A percentile compares a stretch with the other conserved stretches of the same genome.
phyloP scores from a whole-genome alignment of 306 rosid genomes.

The Carpinus viminea region DNA sequence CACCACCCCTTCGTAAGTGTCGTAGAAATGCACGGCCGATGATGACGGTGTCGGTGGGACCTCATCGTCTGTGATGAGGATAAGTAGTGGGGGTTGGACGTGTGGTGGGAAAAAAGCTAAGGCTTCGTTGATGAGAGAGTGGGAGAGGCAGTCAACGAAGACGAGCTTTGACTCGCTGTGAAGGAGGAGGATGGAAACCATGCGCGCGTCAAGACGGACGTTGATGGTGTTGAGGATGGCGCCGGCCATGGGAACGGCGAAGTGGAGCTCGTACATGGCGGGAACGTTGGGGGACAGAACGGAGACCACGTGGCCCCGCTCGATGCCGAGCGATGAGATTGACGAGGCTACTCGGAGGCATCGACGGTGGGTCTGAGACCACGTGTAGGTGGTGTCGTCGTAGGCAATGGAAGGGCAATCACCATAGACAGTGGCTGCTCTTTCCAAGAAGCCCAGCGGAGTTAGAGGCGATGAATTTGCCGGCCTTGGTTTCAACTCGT shows the following conservation, averaged over 20 bases:
- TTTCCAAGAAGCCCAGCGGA: constrained; percentile 50
- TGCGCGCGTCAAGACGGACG: constrained; percentile 65
- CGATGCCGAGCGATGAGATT: constrained; percentile 48
- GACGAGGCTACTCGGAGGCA: constrained; percentile 63
- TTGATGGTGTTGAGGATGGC: constrained; percentile 65
- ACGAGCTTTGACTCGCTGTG: constrained; percentile 60
- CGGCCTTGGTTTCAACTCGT: constrained; percentile 37
- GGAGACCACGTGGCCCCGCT: constrained; percentile 54
- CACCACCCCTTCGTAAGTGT: constrained; percentile 41
- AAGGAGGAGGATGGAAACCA: constrained; percentile 48
- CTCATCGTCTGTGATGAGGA: constrained; percentile 43
- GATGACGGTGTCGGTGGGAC: background rate
- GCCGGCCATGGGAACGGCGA: constrained; percentile 76
- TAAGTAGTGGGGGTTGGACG: constrained; percentile 31
- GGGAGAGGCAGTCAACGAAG: constrained; percentile 50
- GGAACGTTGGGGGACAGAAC: constrained; percentile 70
- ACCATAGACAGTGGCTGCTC: constrained; percentile 54
- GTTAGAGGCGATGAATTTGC: constrained; percentile 58
- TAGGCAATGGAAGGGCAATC: constrained; percentile 48
- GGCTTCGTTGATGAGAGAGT: constrained; percentile 37
- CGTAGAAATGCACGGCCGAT: constrained; percentile 10
- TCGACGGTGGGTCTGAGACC: constrained; percentile 55
- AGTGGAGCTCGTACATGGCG: constrained; percentile 79
- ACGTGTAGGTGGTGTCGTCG: constrained; percentile 44
- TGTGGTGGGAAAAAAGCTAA: constrained; percentile 33